Evolutionary conservation across 2,329 filamentous ascomycete species (phyloP), one percentile per base, ranked within the genome.

Genomic region (Xylariales sp.): DNA sequence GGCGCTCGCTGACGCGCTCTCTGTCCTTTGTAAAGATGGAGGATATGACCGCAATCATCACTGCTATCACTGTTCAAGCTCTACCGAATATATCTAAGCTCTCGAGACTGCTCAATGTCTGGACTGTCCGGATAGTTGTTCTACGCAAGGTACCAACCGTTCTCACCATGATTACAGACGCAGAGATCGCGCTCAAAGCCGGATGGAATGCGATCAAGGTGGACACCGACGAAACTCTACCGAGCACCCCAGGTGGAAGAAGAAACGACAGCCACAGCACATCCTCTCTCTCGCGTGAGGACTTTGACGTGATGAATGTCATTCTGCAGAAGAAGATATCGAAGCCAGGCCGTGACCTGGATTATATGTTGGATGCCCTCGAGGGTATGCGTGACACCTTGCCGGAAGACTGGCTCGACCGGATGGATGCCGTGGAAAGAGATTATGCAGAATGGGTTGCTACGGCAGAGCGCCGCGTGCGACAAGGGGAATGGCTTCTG

Each of bases 21-120:
- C 66, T 54, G 20, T 66, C 69, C 29, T 86, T 86, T 60, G 77
- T 76, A 45, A 81, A 76, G 43, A 78, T 97, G 70, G 89, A 93
- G 51, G 93, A 97, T 59, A 80, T 95, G 52, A 90, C 88, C 7
- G 88, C 91, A 17, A 75, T 97, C 32, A 77, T 97, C 40, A 96
- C 93, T 1, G 87, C 90, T 19, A 95, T 91, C 23, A 85, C 95
- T 14, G 66, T 98, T n/a, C 87, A 93, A 55, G 81, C 88, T 4
- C 71, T 98, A 15, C 93, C 93, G 2, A 83, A 85, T 42, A 66
- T 96, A 29, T 84, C 88, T 8, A 81, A 76, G 38, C 63, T 98
- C 16, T 81, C 79, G 38, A 74, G 76, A 7, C 63, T 94, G n/a
- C 68, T 97, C 34, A 77, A 81, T 40, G 74, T 74, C 2, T 98